These are phyloP conservation scores for Phanerodontia chrysosporium DNA, from an alignment of 768 basidiomycete species.

Conservation along the genomic window DNA sequence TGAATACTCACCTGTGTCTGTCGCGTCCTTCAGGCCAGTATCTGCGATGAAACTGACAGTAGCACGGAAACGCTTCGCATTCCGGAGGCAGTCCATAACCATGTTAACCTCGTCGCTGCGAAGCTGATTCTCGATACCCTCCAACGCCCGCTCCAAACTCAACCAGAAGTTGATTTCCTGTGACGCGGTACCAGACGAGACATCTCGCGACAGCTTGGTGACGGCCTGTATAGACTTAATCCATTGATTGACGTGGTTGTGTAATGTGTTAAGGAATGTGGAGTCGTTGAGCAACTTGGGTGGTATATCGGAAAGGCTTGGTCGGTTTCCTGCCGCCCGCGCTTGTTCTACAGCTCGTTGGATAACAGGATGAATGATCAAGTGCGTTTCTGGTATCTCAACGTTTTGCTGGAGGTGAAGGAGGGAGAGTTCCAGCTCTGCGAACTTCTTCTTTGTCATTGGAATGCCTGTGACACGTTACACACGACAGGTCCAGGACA, in stretches of 20 bases:
- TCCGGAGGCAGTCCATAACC: slow-evolving; percentile 90
- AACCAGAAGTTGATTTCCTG: slow-evolving; percentile 99
- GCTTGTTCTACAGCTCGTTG: slow-evolving; percentile 81
- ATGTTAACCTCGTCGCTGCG: slow-evolving; percentile 88
- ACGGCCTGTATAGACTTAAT: slow-evolving; percentile 97
- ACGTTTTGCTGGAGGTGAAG: slow-evolving; percentile 98
- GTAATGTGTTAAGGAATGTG: slow-evolving; percentile 88
- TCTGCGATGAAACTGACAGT: slow-evolving; percentile 98
- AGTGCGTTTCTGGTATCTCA: slow-evolving; percentile 95
- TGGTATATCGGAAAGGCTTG: slow-evolving; percentile 75
- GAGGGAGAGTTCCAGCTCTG: slow-evolving; percentile 91
- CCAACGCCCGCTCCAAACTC: slow-evolving; percentile 87
- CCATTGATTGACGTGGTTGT: slow-evolving; percentile 94
- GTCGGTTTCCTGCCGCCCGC: slow-evolving; percentile 51
- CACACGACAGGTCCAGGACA: not conserved
- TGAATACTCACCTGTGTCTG: slow-evolving; percentile 64
- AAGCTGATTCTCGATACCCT: slow-evolving; percentile 89
- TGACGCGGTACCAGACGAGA: slow-evolving; percentile 90
- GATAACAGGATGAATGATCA: slow-evolving; percentile 87
- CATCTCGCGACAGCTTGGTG: slow-evolving; percentile 92
- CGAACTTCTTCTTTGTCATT: slow-evolving; percentile 99
- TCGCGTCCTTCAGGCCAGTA: slow-evolving; percentile 92
- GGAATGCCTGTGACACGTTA: slow-evolving; percentile 61
- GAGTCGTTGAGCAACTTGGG: slow-evolving; percentile 77
- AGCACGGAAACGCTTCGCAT: slow-evolving; percentile 95